phyloP scores from a whole-genome alignment of 352 stramenopile species.

The Pythium oligandrum region DNA sequence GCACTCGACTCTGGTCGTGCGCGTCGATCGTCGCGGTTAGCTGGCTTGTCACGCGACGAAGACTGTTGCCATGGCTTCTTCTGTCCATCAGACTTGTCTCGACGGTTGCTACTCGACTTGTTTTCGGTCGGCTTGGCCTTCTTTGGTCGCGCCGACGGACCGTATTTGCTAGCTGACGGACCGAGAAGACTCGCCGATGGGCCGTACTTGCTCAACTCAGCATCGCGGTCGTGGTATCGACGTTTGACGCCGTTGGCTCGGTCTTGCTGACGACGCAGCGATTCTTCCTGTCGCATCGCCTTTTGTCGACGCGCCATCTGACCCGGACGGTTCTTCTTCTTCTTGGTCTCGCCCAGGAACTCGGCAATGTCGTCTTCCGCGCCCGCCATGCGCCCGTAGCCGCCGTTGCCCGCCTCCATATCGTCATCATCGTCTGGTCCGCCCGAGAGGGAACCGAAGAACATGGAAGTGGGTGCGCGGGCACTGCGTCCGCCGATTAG shows the following conservation, averaged over 20 bases:
- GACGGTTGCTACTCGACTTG: too few relatives aligned
- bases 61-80: too few relatives aligned
- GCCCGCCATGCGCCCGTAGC: slow-evolving; percentile 30
- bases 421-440: slow-evolving; percentile 27
- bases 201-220: slow-evolving; percentile 39
- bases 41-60: too few relatives aligned
- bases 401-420: slow-evolving; percentile 15
- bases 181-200: too few relatives aligned
- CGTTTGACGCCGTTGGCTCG: slow-evolving; percentile 35
- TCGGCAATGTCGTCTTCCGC: slow-evolving; percentile 79
- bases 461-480: slow-evolving; percentile 54
- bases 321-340: slow-evolving; percentile 78
- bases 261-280: slow-evolving; percentile 38
- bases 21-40: neutral
- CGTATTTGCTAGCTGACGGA: slow-evolving; percentile 1
- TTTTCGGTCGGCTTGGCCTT: slow-evolving; percentile 18
- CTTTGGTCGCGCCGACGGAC: slow-evolving; percentile 70
- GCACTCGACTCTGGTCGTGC: slow-evolving; percentile 1
- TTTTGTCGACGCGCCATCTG: slow-evolving; percentile 79
- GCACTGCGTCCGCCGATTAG: slow-evolving; percentile 64
- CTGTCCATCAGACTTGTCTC: too few relatives aligned
- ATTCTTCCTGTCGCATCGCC: slow-evolving; percentile 66
- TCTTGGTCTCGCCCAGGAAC: slow-evolving; percentile 82
- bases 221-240: slow-evolving; percentile 18
- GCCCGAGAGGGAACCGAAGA: slow-evolving; percentile 71